Evolutionary conservation across 169 alveolate species (phyloP), one percentile per base, ranked within the genome.

Genomic region (Plasmodium yoelii): DNA sequence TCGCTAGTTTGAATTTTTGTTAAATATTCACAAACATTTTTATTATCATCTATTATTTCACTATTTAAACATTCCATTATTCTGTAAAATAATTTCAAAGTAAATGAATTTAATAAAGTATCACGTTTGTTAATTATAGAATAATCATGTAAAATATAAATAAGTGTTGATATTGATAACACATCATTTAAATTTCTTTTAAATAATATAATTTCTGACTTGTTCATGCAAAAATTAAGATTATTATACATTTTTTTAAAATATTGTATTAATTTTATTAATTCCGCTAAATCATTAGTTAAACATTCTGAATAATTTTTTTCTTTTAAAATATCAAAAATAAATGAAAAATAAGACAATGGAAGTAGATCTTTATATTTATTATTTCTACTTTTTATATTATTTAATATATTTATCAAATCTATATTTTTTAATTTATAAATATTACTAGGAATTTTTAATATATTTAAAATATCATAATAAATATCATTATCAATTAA

Each of bases 401-500:
- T 82, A 42, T 82, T 82, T 22, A 82, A 70, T 47, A 82, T 70
- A 67, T 82, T 82, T 59, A 82, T 60, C 67, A 46, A 82, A 15
- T 82, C 90, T 2, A 82, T 51, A 47, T 67, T 60, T 56, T 67
- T 82, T 6, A 82, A 59, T 46, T 67, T 39, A 51, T 22, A 24
- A 47, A 26, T 26, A 39, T 70, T 19, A 18, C 24, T 39, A 34
- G 49, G 22, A 2, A 12, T 24, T 18, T 67, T 82, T 26, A 82
- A 67, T 26, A 59, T 34, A 61, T 67, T 44, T 28, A 82, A 65
- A 19, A 82, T 70, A 34, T 67, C 90, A 82, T 82, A 82, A 46
- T 82, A 82, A 39, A 57, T 67, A 60, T 82, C 61, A 67, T 82
- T 68, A 67, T 82, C 90, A 59, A 67, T 67, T 68, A 82, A 60